These are phyloP conservation scores for Trichoderma semiorbis DNA, from an alignment of 2,329 filamentous ascomycete genomes.

Conservation along the genomic window DNA sequence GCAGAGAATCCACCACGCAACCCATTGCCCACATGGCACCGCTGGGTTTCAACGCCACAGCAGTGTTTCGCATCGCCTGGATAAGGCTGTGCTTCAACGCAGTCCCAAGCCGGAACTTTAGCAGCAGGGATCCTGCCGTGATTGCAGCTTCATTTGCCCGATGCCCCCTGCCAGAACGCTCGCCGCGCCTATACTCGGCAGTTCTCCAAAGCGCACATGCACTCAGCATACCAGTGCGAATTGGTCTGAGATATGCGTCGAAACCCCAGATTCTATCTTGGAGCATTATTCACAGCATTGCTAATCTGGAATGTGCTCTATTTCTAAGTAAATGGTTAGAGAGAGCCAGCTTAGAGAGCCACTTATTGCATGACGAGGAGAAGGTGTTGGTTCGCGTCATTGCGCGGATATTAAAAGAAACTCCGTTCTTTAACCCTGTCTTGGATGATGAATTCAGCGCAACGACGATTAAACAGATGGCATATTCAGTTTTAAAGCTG, in stretches of 20 bases:
- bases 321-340: constrained; percentile 9
- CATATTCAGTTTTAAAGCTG: neutral
- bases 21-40: constrained; percentile 13
- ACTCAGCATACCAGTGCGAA: constrained; percentile 8
- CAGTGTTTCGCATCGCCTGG: constrained; percentile 5
- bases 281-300: constrained; percentile 11
- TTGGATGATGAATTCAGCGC: neutral
- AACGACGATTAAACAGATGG: neutral
- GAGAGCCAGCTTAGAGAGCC: neutral
- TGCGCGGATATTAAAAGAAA: neutral
- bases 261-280: constrained; percentile 6
- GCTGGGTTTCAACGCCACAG: constrained; percentile 9
- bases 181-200: constrained; percentile 7
- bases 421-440: neutral
- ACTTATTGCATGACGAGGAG: neutral
- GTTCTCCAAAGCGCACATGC: constrained; percentile 9
- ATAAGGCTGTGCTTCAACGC: constrained; percentile 1
- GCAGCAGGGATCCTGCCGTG: neutral
- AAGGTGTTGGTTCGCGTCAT: constrained; percentile 1
- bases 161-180: neutral
- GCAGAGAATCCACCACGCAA: neutral
- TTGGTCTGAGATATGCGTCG: constrained; percentile 1
- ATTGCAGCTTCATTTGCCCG: neutral
- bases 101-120: neutral
- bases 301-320: neutral